A percentile compares a stretch with the other conserved stretches of the same genome.
Evolutionary conservation across 2,329 filamentous ascomycete species (phyloP).

Genomic region (Lachnellula subtilissima): DNA sequence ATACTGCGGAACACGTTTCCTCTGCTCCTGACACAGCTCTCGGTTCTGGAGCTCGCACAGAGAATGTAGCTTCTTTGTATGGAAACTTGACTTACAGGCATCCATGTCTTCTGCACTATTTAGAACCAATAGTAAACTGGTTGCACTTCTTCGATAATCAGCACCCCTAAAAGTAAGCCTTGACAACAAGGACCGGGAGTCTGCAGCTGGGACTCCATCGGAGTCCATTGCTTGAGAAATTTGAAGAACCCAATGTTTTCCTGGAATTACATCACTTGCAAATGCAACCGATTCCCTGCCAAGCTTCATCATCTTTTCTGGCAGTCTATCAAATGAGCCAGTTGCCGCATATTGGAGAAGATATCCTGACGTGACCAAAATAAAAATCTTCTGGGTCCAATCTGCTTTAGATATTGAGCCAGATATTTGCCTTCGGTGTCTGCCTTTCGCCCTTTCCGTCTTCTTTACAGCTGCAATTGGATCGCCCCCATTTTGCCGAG

Average conservation of each 20-base stretch:
- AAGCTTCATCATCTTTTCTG: conserved; percentile 69
- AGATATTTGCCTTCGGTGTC: conserved; percentile 31
- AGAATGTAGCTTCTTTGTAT: no score
- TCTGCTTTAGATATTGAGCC: conserved; percentile 45
- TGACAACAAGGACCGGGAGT: conserved; percentile 59
- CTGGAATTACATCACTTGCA: conserved; percentile 73
- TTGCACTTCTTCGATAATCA: conserved; percentile 50
- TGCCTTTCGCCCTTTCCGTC: conserved; percentile 41
- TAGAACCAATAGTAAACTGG: conserved; percentile 68
- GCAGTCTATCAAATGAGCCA: conserved; percentile 64
- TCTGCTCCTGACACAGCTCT: no score
- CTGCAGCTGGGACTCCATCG: conserved; percentile 46
- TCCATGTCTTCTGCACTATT: conserved; percentile 72
- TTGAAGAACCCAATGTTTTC: conserved; percentile 75
- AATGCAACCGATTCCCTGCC: conserved; percentile 74
- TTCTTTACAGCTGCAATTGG: conserved; percentile 25
- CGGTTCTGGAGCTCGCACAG: no score
- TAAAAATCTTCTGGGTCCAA: conserved; percentile 67
- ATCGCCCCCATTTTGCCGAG: conserved; percentile 16
- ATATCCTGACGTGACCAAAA: conserved; percentile 64
- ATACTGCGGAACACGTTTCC: no score
- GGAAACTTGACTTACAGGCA: conserved; percentile 40
- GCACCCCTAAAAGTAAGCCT: conserved; percentile 56
- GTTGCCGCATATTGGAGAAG: conserved; percentile 70
- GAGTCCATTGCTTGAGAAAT: conserved; percentile 62